A percentile compares a stretch with the other conserved stretches of the same genome.
Conservation (phyloP, 345 rosid genomes). For the Aegle marmelos region DNA sequence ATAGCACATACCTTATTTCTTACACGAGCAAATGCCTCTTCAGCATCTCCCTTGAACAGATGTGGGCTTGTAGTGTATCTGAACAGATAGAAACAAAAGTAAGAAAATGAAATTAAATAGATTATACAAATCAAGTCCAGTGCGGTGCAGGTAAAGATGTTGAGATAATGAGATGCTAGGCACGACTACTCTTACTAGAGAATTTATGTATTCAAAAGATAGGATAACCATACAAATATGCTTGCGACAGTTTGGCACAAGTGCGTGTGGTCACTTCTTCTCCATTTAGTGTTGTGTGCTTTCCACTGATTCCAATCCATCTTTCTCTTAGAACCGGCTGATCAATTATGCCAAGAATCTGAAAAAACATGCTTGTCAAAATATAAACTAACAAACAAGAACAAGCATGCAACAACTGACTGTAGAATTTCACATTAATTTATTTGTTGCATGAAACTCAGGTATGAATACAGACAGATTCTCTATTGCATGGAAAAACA, state of each 20-base stretch:
- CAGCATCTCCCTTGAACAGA: constrained; percentile 79
- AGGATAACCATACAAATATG: constrained; percentile 69
- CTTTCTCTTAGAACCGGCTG: constrained; percentile 89
- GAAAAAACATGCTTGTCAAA: constrained; percentile 10
- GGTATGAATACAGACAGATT: not conserved
- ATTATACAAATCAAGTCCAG: not conserved
- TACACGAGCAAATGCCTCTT: constrained; percentile 72
- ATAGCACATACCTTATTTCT: constrained; percentile 68
- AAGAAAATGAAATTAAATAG: not conserved
- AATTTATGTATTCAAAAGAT: not conserved
- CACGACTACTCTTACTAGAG: not conserved
- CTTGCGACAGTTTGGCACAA: constrained; percentile 66
- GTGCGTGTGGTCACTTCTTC: constrained; percentile 66
- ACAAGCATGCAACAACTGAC: not conserved
- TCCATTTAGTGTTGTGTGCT: constrained; percentile 72
- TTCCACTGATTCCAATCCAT: constrained; percentile 86
- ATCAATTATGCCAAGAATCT: constrained; percentile 91
- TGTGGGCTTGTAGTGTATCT: constrained; percentile 99
- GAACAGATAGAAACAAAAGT: constrained; percentile 15
- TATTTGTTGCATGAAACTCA: not conserved
- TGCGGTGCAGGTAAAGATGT: not conserved
- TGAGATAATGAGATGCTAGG: not conserved
- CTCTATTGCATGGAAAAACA: not conserved
- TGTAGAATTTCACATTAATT: not conserved
- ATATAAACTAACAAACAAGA: not conserved